Conservation (phyloP, 1,284 basidiomycete genomes). For the Cryptococcus sp. region DNA sequence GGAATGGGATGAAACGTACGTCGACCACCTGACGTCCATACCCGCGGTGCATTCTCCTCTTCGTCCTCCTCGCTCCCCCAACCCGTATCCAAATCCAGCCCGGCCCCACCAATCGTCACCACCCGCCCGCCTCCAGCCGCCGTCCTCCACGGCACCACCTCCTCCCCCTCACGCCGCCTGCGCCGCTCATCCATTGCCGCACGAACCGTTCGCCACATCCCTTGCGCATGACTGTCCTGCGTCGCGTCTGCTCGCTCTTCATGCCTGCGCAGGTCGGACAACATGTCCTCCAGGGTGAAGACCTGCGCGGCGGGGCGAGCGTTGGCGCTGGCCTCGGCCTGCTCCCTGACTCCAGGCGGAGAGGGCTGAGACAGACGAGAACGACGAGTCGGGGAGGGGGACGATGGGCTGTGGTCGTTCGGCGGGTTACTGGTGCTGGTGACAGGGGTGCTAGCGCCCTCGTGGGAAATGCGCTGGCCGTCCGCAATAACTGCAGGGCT, state of each 20-base stretch:
- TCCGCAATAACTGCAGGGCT: too few relatives aligned
- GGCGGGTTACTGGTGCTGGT: neutral
- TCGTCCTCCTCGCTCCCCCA: neutral
- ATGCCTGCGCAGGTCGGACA: neutral
- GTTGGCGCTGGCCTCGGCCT: neutral
- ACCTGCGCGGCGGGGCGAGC: slow-evolving; percentile 8
- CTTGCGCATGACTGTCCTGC: neutral
- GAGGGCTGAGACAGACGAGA: neutral
- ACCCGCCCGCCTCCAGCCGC: neutral
- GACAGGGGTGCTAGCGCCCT: too few relatives aligned
- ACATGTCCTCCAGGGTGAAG: slow-evolving; percentile 12
- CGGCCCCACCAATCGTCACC: neutral
- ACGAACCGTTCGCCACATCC: neutral
- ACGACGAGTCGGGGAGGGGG: slow-evolving; percentile 12
- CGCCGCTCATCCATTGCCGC: slow-evolving; percentile 1
- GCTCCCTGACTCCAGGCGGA: too few relatives aligned
- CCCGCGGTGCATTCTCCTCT: neutral
- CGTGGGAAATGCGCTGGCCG: too few relatives aligned
- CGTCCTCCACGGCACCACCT: neutral
- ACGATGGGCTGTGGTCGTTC: slow-evolving; percentile 4
- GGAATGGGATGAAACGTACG: too few relatives aligned
- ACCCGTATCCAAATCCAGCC: neutral
- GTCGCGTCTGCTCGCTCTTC: neutral
- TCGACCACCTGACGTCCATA: neutral
- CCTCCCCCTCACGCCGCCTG: neutral